Evolutionary conservation across 1,284 basidiomycete species (phyloP).

Genomic region (Takashimella tepidaria): DNA sequence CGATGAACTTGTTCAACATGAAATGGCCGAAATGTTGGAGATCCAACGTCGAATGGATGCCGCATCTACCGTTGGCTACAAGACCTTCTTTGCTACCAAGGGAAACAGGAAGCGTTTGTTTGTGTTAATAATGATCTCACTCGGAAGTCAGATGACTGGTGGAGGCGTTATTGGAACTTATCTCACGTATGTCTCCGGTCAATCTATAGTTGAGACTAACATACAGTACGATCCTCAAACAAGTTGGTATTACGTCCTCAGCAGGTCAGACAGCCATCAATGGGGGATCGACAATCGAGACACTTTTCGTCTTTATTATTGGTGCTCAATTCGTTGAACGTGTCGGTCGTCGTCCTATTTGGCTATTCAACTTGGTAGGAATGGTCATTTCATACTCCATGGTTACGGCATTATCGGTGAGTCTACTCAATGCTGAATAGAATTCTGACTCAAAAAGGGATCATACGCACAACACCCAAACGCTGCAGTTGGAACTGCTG

Average conservation of each 20-base stretch:
- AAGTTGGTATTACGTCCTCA: constrained; percentile 30
- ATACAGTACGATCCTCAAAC: constrained; percentile 19
- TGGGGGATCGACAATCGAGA: constrained; percentile 22
- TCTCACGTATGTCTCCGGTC: neutral
- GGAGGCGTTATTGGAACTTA: neutral
- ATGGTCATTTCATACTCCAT: constrained; percentile 25
- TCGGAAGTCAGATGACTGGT: constrained; percentile 8
- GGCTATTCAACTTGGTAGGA: constrained; percentile 8
- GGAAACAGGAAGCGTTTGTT: constrained; percentile 36
- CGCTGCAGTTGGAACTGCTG: constrained; percentile 24
- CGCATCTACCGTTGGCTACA: constrained; percentile 17
- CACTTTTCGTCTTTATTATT: constrained; percentile 8
- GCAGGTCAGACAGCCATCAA: constrained; percentile 26
- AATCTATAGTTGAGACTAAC: neutral
- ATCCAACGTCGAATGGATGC: constrained; percentile 16
- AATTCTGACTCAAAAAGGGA: neutral
- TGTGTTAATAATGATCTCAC: constrained; percentile 21
- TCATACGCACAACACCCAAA: constrained; percentile 1
- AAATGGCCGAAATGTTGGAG: constrained; percentile 25
- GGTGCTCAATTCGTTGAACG: constrained; percentile 12
- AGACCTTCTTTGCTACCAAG: constrained; percentile 30
- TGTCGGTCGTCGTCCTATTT: constrained; percentile 24
- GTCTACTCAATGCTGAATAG: constrained; percentile 21
- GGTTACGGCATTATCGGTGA: constrained; percentile 30
- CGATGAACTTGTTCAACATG: constrained; percentile 10